Base-by-base conservation (phyloP, 139 green algal species). In the Trebouxia sp. region DNA sequence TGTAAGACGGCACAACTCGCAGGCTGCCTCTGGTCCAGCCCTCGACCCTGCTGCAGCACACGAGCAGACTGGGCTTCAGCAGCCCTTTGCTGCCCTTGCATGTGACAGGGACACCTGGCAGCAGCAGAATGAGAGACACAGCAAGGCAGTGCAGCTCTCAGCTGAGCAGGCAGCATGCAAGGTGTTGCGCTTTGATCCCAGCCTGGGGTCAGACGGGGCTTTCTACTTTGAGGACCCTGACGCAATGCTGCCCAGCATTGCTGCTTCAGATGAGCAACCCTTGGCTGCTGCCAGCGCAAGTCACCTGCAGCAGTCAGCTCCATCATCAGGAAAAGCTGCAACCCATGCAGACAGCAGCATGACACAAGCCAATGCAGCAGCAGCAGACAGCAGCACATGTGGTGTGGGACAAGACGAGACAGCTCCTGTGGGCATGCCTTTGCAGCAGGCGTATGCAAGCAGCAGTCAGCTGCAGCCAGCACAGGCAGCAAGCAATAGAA, bases 131-230 rank as follows among this genome's bases (percentile, higher is more conserved):
- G 41, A 56, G 12, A 11, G 37, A 38, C 12, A 2, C 24, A 37
- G 24, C 24, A 9, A 53, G 26, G 11, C 30, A 4, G 26, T n/a
- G 38, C 69, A 77, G 41, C 41, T 26, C 7, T 20, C 69, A 56
- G 69, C 69, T 35, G 26, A 15, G 10, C 11, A 37, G 10, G 12
- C 26, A 9, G 26, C 11, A 12, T 41, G 69, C 41, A 77, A 77
- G 42, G 41, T 77, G n/a, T 26, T 77, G 69, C 69, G 43, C 2
- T 77, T 77, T 42, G 69, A 77, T 9, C 69, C 69, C 41, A 56
- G 26, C 39, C 39, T 77, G n/a, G 69, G 69, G 12, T 20, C 42
- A 11, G n/a, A 53, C n/a, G 69, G 69, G 3, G 69, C 69, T 10
- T 77, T 77, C 22, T 51, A 56, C 41, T 77, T 77, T 48, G 26